Evolutionary conservation across 148 eudicot genomes (phyloP), one percentile per base, ranked within the genome.

Genomic region (Tetragonia tetragonoides): DNA sequence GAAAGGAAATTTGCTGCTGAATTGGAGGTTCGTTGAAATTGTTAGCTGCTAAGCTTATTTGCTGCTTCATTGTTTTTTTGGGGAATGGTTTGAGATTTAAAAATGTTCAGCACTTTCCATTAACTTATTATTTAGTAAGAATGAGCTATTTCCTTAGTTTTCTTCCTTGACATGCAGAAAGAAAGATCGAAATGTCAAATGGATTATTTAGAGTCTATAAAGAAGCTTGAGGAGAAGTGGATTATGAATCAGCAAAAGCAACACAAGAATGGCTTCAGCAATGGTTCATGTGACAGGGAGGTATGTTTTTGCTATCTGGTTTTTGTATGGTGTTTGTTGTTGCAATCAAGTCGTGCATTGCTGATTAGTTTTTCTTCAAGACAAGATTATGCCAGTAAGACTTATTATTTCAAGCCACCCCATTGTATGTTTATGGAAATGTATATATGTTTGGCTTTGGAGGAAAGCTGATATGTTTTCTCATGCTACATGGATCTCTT

Each of bases 181-280:
- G 98, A 95, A 84, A 87, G 90, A 81, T 79, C 89, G 60, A 92
- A 89, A 81, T 95, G 98, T 77, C 98, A 95, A 87, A 95, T 95
- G 98, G 96, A 92, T 77, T 95, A 95, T 83, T 87, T 95, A 85
- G 97, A 95, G 74, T 92, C 98, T 77, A 87, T 95, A 69, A 92
- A 95, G 81, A 85, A 88, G 89, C 97, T 95, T 38, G 98, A 92
- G 84, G 97, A 92, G 83, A 95, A 92, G 85, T 91, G 92, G 95
- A 75, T 83, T 76, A 63, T 77, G 78, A 94, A 92, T 82, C 89
- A 88, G 64, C 89, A 87, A 74, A 87, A 88, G 81, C 89, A 85
- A 75, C 88, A 80, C 46, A 86, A 57, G 47, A 90, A 93, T 81
- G 97, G 94, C 38, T 82, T 85, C 69, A 76, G 8, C 68, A 77